Evolutionary conservation across 2,329 filamentous ascomycete species (phyloP), one percentile per base, ranked within the genome.

Genomic region (Pseudodiploospora longispora): DNA sequence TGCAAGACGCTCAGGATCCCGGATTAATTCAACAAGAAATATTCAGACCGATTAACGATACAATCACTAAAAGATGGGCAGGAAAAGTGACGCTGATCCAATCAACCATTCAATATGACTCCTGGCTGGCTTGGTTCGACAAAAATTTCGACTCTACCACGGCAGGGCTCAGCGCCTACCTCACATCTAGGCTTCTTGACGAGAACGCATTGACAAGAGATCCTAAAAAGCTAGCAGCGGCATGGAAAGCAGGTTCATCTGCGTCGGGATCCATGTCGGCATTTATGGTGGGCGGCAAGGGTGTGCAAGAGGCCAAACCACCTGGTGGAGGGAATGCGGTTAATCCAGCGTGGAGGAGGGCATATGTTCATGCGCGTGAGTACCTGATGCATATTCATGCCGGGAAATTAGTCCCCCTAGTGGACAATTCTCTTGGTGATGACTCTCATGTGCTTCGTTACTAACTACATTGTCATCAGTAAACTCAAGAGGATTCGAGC

Each of bases 301-400:
- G 68, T 1, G 64, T 73, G 1, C 56, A 61, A 0, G 53, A 74
- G 36, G 71, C 69, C 2, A 55, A 58, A 30, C 68, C 70, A 0
- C 55, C 66, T 12, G 72, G 71, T 0, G 70, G 70, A 0, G 58
- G 66, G 36, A 70, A 72, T 30, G 60, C 72, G 0, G 65, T 74
- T 3, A 68, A 70, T 33, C 74, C 74, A 0, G 71, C 71, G 0
- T 81, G 74, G 74, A 63, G 76, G 10, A 67, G 52, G 9, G 62
- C 70, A 0, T 64, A 66, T 12, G 55, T 68, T 3, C 70, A 72
- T 41, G 50, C 60, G 0, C 50, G 71, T 71, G 55, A 56, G 67
- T 63, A 38, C 0, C 0, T 5, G 30, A 9, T 34, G 32, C 32
- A 9, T 9, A 12, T 9, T 34, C 9, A 9, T 34, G 32, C 30